Conservation (phyloP, 139 green algal species). For the Chlamydomonas eustigma region DNA sequence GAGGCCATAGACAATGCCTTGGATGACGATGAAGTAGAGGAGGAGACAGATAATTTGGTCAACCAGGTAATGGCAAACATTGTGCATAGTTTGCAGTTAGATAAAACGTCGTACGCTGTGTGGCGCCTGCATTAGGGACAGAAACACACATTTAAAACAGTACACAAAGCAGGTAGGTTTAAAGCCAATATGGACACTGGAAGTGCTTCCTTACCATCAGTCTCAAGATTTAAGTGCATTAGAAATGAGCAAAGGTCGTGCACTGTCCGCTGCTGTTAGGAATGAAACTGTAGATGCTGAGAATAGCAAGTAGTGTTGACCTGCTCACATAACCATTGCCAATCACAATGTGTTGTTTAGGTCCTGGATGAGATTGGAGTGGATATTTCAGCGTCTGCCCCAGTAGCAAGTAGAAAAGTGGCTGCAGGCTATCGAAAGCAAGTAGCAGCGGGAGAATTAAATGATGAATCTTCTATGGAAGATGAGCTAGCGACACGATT, state of each 20-base stretch:
- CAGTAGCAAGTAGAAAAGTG: not conserved
- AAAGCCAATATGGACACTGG: too few relatives aligned
- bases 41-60: constrained; percentile 8
- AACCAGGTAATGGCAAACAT: too few relatives aligned
- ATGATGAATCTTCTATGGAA: not conserved
- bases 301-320: not conserved
- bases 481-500: constrained; percentile 3
- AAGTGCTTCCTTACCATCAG: too few relatives aligned
- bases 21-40: constrained; percentile 12
- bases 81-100: too few relatives aligned
- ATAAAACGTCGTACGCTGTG: too few relatives aligned
- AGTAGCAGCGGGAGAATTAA: not conserved
- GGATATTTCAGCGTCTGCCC: not conserved
- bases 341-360: not conserved
- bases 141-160: too few relatives aligned
- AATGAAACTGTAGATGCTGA: too few relatives aligned
- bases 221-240: too few relatives aligned
- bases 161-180: too few relatives aligned
- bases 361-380: constrained; percentile 17
- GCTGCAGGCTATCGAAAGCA: not conserved
- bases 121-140: too few relatives aligned
- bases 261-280: too few relatives aligned
- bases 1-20: constrained; percentile 13
- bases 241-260: too few relatives aligned
- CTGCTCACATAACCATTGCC: not conserved